Percentiles rank a stretch among this genome's conserved stretches.
Evolutionary conservation across 352 stramenopile species (phyloP).

Genomic region (Pythium aphanidermatum): DNA sequence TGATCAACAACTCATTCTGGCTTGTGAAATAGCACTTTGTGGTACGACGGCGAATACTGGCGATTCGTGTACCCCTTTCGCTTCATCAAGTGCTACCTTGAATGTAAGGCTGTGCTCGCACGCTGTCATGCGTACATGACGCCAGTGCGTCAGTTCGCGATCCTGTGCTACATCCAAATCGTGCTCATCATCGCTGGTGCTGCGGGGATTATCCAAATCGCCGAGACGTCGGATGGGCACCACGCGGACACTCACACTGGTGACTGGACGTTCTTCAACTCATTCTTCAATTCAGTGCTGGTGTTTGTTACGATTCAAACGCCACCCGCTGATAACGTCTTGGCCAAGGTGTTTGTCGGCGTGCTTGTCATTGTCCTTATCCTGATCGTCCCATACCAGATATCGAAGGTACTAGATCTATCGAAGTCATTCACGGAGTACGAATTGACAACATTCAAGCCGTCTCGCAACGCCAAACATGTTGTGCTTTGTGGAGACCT

Average conservation of each 20-base stretch:
- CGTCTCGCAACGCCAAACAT: conserved; percentile 47
- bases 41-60: conserved; percentile 70
- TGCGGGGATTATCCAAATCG: conserved; percentile 80
- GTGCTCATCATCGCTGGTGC: conserved; percentile 67
- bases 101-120: conserved; percentile 64
- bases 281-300: conserved; percentile 86
- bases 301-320: conserved; percentile 86
- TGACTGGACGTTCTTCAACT: conserved; percentile 87
- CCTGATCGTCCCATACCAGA: conserved; percentile 80
- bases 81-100: conserved; percentile 79
- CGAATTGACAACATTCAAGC: conserved; percentile 68
- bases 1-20: too few relatives aligned
- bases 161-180: conserved; percentile 81
- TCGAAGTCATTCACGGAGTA: conserved; percentile 69
- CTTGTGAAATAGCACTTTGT: conserved; percentile 44
- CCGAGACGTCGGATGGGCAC: conserved; percentile 65
- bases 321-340: conserved; percentile 70
- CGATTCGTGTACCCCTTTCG: conserved; percentile 80
- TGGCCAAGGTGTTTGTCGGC: conserved; percentile 77
- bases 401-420: conserved; percentile 77
- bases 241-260: conserved; percentile 44
- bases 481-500: conserved; percentile 82
- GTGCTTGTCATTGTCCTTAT: conserved; percentile 81
- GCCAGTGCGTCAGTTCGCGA: conserved; percentile 73
- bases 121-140: conserved; percentile 75